Evolutionary conservation across 306 rosid species (phyloP), one percentile per base, ranked within the genome.

Genomic region (Cyclanthera cordifolia): DNA sequence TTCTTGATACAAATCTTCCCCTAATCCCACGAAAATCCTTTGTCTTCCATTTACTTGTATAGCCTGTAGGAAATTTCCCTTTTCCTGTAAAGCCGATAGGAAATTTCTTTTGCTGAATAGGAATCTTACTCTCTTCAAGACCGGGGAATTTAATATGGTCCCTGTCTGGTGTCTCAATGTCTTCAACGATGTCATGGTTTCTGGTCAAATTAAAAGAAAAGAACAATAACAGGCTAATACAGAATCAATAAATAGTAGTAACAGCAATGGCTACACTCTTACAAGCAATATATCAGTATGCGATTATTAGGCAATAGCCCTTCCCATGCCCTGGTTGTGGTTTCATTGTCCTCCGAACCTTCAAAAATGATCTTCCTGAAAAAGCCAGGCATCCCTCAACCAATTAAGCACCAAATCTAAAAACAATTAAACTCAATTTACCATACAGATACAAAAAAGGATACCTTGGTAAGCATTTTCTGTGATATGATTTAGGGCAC

Each of bases 401-500:
- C 68, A 72, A 55, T 75, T 39, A 52, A 19, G 48, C 46, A 73
- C 46, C 51, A 23, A 15, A 57, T 64, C 70, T 51, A 41, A 52
- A 1, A 48, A 63, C 13, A 43, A 63, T 10, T 34, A 48, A 37
- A 49, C 46, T 20, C 45, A 51, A 73, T 64, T 67, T 20, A 48
- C 19, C 73, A 67, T 67, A 17, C 20, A 50, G 41, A 28, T 61
- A 32, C 17, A 53, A 67, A 43, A 53, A 67, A 43, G 51, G 74
- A 53, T 73, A 88, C 97, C 88, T 80, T 46, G 99, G 99, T 79
- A 93, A 78, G 82, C 99, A 93, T 85, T 90, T 90, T 73, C 88
- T 82, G 53, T 93, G 99, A 74, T 90, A 93, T 6, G 99, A 82
- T 75, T 53, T 85, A 52, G 99, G 96, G 74, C 99, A 93, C 21